A percentile compares a stretch with the other conserved stretches of the same genome.
Conservation (phyloP, 1,139 yeast genomes). For the Insectozyma bohioensis region DNA sequence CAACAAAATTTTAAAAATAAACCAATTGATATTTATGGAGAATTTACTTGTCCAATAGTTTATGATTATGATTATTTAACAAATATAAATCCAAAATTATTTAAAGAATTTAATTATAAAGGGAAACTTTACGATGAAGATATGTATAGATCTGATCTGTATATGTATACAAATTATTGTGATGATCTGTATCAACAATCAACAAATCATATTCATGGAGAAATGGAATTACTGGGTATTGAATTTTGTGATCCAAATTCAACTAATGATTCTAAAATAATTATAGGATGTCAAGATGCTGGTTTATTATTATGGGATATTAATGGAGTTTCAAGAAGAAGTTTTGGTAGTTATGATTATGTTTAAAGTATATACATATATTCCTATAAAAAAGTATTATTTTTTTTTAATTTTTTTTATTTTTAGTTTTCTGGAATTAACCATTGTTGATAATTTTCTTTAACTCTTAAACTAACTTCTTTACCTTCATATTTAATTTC, state of each 20-base stretch:
- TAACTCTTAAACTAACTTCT: constrained; percentile 44
- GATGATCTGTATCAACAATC: constrained; percentile 28
- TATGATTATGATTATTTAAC: constrained; percentile 45
- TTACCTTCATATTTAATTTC: constrained; percentile 35
- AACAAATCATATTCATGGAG: constrained; percentile 44
- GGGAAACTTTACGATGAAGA: too few species aligned
- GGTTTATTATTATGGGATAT: constrained; percentile 47
- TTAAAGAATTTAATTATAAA: constrained; percentile 38
- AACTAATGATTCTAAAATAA: constrained; percentile 27
- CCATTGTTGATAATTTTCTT: constrained; percentile 45
- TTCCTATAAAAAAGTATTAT: neutral
- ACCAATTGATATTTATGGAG: constrained; percentile 3
- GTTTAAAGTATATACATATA: constrained; percentile 16
- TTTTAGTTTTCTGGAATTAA: constrained; percentile 20
- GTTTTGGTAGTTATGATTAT: constrained; percentile 37
- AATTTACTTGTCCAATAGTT: constrained; percentile 43
- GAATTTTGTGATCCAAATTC: constrained; percentile 29
- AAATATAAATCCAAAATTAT: constrained; percentile 38
- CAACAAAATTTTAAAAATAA: constrained; percentile 4
- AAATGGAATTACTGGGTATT: constrained; percentile 45
- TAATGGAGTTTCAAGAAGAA: constrained; percentile 39
- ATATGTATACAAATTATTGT: constrained; percentile 14
- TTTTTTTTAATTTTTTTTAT: neutral
- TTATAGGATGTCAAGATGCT: constrained; percentile 45
- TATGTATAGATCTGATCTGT: constrained; percentile 3